Base-by-base conservation (phyloP, 106 monocot genomes). In the Dactylorhiza incarnata region DNA sequence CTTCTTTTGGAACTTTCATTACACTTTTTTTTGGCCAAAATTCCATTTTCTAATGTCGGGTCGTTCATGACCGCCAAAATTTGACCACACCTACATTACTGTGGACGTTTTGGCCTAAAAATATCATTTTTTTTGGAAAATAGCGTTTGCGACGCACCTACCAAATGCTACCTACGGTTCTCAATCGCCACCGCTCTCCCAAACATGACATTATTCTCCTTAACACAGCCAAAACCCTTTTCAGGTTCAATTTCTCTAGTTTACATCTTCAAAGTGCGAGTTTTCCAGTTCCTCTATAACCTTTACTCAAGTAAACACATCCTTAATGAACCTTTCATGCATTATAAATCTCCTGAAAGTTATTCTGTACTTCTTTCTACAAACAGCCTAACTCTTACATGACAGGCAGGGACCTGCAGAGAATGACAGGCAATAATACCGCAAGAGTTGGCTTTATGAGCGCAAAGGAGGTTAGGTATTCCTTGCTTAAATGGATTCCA, bases 391-490 rank as follows among this genome's bases (percentile, higher is more conserved):
- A 95, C 88, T 84, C 78, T 82, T 75, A 79, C 58, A 71, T 88
- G 88, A 82, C 82, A 97, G 90, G 88, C 89, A 97, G 96, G 89
- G 96, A 97, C 84, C 83, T 97, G 80, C 96, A 91, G 83, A 86
- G 89, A 72, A 91, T 97, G 78, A 85, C 91, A 56, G 83, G 93
- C 75, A 93, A 93, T 80, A 44, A 22, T 74, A 87, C 87, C 58
- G 81, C 83, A 29, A 91, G 75, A 86, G 89, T 93, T 76, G 96
- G 96, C 37, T 80, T 86, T 72, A 81, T 89, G 84, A 97, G 73
- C 49, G 78, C 73, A 37, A 70, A 82, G 67, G 83, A 97, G 91
- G 96, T 97, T 53, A 85, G 62, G 50, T 25, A 62, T 74, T 71
- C 68, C 25, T 58, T 62, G 23, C 6, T 16, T 69, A 17, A 45